Evolutionary conservation across 108 stramenopile species (phyloP).

Genomic region (Epithemia pelagica): DNA sequence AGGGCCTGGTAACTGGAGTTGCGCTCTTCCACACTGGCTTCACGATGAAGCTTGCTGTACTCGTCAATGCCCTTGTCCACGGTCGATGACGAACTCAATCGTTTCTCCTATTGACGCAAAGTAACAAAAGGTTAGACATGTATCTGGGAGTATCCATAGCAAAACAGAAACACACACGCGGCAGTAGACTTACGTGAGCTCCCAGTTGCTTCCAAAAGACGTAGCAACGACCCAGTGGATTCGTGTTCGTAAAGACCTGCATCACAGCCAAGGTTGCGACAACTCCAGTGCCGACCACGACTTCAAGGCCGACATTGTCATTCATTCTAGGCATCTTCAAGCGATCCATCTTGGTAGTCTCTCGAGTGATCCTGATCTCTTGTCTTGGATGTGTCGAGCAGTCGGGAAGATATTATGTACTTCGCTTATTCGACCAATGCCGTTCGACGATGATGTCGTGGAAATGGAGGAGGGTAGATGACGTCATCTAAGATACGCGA

Average conservation of each 20-base stretch:
- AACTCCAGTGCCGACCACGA: slow-evolving; percentile 11
- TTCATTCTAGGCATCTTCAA: too few species aligned
- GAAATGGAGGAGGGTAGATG: too few species aligned
- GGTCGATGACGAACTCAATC: slow-evolving; percentile 29
- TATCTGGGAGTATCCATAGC: neutral
- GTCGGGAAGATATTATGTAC: too few species aligned
- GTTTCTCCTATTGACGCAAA: slow-evolving; percentile 39
- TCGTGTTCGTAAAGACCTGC: slow-evolving; percentile 41
- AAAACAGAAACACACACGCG: slow-evolving; percentile 1
- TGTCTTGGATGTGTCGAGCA: too few species aligned
- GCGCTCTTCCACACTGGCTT: slow-evolving; percentile 30
- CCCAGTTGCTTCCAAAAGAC: slow-evolving; percentile 39
- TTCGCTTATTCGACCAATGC: too few species aligned
- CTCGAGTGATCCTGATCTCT: too few species aligned
- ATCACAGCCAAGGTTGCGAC: slow-evolving; percentile 20
- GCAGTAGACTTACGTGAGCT: slow-evolving; percentile 33
- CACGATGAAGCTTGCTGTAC: slow-evolving; percentile 43
- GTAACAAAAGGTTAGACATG: too few species aligned
- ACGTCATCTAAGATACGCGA: too few species aligned
- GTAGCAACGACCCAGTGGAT: slow-evolving; percentile 44
- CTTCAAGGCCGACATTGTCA: neutral
- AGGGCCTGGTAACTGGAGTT: slow-evolving; percentile 63
- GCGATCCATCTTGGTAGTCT: too few species aligned
- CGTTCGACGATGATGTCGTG: too few species aligned
- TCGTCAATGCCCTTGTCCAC: slow-evolving; percentile 41